Evolutionary conservation across 176 grass and related monocot species (phyloP), one percentile per base, ranked within the genome.

Genomic region (Triticum dicoccoides): DNA sequence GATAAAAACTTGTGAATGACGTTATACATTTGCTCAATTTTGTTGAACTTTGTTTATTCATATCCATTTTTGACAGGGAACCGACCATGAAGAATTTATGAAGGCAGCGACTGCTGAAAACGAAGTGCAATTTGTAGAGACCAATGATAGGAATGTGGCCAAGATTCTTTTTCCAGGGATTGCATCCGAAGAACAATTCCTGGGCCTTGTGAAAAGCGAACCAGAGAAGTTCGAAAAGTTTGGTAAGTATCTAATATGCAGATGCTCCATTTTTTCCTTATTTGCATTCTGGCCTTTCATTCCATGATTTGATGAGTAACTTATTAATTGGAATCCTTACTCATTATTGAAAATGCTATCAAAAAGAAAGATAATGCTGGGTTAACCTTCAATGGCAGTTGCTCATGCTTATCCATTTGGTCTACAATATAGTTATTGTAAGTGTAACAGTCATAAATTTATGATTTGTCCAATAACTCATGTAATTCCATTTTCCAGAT

Each of bases 121-220:
- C 18, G 97, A 99, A 66, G 89, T 94, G 10, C 97, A 99, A 64
- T 99, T 99, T 90, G 92, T 92, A 38, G 94, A 95, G 77, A 99
- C 97, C 18, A 88, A 69, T 90, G 94, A 99, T 44, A 83, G 69
- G 37, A 80, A 68, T 70, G 86, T 94, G 76, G 94, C 92, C 61
- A 94, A 88, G 79, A 73, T 96, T 88, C 89, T 99, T 18, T 96
- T 91, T 86, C 94, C 92, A 45, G 61, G 90, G 32, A 77, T 94
- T 80, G 56, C 74, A 91, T 90, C 84, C 23, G 83, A 88, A 17
- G 91, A 94, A 73, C 81, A 88, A 65, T 94, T 99, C 76, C 58
- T 99, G 59, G 92, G 94, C 80, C 97, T 99, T 69, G 97, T 94
- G 7, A 98, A 98, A 88, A 82, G 63, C 14, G 92, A 96, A 63